Evolutionary conservation across 1,284 basidiomycete species (phyloP), one percentile per base, ranked within the genome.

Genomic region (Cryptococcus deneoformans): DNA sequence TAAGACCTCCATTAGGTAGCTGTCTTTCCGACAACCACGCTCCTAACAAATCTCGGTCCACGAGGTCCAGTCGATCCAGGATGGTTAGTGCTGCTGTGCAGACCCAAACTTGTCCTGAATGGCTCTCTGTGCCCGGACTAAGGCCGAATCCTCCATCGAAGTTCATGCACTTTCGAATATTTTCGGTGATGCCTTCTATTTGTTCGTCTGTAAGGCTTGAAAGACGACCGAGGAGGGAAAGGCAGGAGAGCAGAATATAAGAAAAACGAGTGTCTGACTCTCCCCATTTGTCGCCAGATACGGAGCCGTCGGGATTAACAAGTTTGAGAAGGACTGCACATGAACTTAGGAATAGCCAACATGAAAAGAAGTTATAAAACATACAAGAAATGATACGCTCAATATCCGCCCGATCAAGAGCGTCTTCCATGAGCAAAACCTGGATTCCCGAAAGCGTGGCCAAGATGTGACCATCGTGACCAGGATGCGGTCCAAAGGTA

Each of bases 1-100:
- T 98, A 58, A 99, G 80, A 0, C 95, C 96, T 7, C 95, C 95
- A 67, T 86, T 92, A 0, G 92, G 88, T 9, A 97, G 80, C 73
- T 99, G 95, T 7, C 95, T 82, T 70, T 99, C 96, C 9, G 88
- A 85, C 2, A 99, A 79, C 95, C 95, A 99, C 86, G 89, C 93
- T 9, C 82, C 88, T 1, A 97, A 80, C 36, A 85, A 88, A 16
- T 89, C 83, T 1, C 79, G 70, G 69, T 96, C 90, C 5, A 94
- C 83, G 38, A 84, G 80, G 67, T 95, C 87, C 9, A 98, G 79
- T 50, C 86, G 79, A 69, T 89, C 87, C 3, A 98, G 81, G 20
- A 99, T 94, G 1, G 92, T 87, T 10, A 99, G 81, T 0, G 92
- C 85, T 0, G 86, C 92, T 0, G 90, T 83, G 69, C 92, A 96